These are phyloP conservation scores for Talaromyces proteolyticus DNA, from an alignment of 495 filamentous ascomycete genomes.

Conservation along the genomic window DNA sequence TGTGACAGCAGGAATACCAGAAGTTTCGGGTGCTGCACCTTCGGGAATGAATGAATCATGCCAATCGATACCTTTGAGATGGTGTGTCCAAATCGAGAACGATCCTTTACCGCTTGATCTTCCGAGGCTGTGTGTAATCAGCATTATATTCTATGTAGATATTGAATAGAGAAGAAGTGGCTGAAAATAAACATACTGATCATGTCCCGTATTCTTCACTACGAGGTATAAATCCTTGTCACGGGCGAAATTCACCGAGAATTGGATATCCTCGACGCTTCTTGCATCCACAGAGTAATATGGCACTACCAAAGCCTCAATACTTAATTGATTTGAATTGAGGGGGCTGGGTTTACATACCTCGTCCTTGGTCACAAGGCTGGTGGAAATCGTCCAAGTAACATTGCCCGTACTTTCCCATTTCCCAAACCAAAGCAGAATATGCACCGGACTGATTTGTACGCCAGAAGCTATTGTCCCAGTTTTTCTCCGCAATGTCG, in stretches of 20 bases:
- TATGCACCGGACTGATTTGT: conserved; percentile 1
- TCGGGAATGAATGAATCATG: conserved; percentile 24
- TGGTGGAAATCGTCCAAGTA: background rate
- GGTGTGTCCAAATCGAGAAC: conserved; percentile 34
- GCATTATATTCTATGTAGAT: background rate
- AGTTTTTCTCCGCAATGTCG: background rate
- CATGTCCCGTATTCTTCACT: conserved; percentile 44
- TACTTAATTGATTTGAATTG: background rate
- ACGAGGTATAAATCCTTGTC: conserved; percentile 26
- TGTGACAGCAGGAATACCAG: conserved; percentile 10
- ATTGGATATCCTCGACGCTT: background rate
- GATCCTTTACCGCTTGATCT: conserved; percentile 38
- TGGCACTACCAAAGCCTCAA: background rate
- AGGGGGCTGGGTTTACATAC: background rate
- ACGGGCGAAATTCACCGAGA: conserved; percentile 11
- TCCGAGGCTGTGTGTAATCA: conserved; percentile 24
- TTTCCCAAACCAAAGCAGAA: conserved; percentile 1
- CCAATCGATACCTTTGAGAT: conserved; percentile 33
- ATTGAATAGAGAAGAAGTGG: too few species aligned
- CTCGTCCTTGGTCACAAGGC: background rate
- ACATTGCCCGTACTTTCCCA: background rate
- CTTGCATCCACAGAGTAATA: background rate
- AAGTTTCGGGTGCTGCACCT: conserved; percentile 13
- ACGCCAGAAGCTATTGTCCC: background rate
- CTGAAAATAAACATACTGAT: conserved; percentile 13